phyloP scores from a whole-genome alignment of 306 rosid species.

The Canavalia ensiformis region DNA sequence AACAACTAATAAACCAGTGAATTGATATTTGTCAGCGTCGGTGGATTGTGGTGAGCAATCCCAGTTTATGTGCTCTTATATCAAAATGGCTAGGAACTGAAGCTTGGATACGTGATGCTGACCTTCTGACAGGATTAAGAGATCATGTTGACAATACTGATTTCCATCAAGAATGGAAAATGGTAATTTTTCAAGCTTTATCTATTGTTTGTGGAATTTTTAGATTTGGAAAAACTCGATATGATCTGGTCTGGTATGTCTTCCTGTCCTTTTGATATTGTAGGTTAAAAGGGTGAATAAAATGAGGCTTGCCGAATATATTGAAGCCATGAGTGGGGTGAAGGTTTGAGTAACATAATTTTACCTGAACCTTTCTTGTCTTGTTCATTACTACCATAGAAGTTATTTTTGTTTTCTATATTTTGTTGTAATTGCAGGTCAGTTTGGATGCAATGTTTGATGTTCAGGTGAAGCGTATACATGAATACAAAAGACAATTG shows the following conservation, averaged over 20 bases:
- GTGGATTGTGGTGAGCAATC: slow-evolving; percentile 87
- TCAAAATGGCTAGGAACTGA: slow-evolving; percentile 86
- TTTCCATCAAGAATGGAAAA: slow-evolving; percentile 72
- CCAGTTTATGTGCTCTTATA: slow-evolving; percentile 69
- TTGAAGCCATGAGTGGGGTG: slow-evolving; percentile 77
- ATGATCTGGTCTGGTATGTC: slow-evolving; percentile 33
- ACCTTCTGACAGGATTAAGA: slow-evolving; percentile 66
- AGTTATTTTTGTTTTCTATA: slow-evolving; percentile 32
- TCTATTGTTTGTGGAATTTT: slow-evolving; percentile 18
- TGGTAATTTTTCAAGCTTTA: slow-evolving; percentile 58
- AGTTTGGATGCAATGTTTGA: slow-evolving; percentile 88
- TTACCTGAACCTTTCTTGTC: slow-evolving; percentile 22
- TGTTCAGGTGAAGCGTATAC: slow-evolving; percentile 85
- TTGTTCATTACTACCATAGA: slow-evolving; percentile 33
- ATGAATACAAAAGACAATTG: slow-evolving; percentile 83
- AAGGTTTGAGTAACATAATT: slow-evolving; percentile 57
- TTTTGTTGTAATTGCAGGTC: slow-evolving; percentile 61
- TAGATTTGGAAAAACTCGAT: slow-evolving; percentile 40
- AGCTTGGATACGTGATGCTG: slow-evolving; percentile 77
- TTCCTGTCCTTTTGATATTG: slow-evolving; percentile 39
- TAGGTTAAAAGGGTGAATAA: slow-evolving; percentile 77
- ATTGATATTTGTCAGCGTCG: slow-evolving; percentile 70
- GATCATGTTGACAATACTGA: slow-evolving; percentile 63
- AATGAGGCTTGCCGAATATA: slow-evolving; percentile 82
- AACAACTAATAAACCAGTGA: slow-evolving; percentile 44